phyloP scores from a whole-genome alignment of 2,329 filamentous ascomycete genomes.

The Xylariaceae sp. region DNA sequence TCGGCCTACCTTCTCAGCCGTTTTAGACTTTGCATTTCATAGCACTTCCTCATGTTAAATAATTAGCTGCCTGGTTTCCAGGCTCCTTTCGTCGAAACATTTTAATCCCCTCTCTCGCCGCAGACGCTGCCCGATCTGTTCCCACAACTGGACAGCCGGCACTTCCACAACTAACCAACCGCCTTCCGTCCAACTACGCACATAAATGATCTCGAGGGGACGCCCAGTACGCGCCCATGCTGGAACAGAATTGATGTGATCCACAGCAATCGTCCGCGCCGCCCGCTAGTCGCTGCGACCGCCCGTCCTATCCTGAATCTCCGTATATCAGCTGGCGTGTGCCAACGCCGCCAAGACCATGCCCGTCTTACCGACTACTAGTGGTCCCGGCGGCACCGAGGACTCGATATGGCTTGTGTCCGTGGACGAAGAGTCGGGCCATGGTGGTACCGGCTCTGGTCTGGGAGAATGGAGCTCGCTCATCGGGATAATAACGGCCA shows the following conservation, averaged over 20 bases:
- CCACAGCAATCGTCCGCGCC: conserved; percentile 11
- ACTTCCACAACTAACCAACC: background rate
- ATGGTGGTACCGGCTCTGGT: conserved; percentile 38
- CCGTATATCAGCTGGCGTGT: conserved; percentile 2
- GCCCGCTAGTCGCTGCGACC: conserved; percentile 14
- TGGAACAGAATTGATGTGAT: conserved; percentile 13
- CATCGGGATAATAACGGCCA: conserved; percentile 90
- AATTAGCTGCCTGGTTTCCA: background rate
- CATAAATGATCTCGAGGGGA: conserved; percentile 13
- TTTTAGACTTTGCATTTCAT: background rate
- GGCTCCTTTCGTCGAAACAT: background rate
- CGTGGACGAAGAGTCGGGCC: conserved; percentile 24
- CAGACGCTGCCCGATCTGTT: conserved; percentile 5
- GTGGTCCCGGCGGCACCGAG: conserved; percentile 16
- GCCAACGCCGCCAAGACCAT: conserved; percentile 16
- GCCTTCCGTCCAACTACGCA: background rate
- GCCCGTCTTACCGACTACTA: conserved; percentile 18
- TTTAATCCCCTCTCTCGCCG: background rate
- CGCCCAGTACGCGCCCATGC: conserved; percentile 13
- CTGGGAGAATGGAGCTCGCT: conserved; percentile 79
- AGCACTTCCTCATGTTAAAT: background rate
- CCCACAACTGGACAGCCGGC: background rate
- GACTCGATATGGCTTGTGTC: conserved; percentile 16
- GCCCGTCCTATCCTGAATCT: background rate
- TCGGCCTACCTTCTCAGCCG: background rate